Base-by-base conservation (phyloP, 495 filamentous ascomycete species). In the Xanthoparmelia taractica region DNA sequence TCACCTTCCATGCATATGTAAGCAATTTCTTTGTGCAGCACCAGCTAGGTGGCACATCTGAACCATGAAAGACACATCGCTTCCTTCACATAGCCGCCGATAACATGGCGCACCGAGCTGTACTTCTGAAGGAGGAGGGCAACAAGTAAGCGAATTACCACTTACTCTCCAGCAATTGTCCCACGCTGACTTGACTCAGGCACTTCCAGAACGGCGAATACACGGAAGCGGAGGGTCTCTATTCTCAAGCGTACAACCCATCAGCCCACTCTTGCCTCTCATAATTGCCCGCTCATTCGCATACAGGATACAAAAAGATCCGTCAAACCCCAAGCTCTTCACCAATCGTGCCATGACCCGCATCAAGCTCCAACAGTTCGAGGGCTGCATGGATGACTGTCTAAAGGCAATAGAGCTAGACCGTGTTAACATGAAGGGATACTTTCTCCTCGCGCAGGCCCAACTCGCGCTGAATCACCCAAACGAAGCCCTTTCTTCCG, bases 301-400 rank as follows among this genome's bases (percentile, higher is more conserved):
- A 64, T 38, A 43, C 52, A 82, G 79, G 41, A 81, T 82, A 60
- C 71, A 72, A 56, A 79, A 79, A 67, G 75, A 81, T 61, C 71
- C 80, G 4, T 66, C 65, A 52, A 78, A 81, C 59, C 72, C 80
- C 31, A 77, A 75, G 34, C 78, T 81, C 71, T 82, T 81, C 78
- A 95, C 93, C 36, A 98, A 98, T 77, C 88, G 94, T 58, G 89
- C 93, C 47, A 87, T 96, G 73, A 85, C 90, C 15, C 87, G 92
- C 50, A 77, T 94, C 50, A 85, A 84, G 69, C 80, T 95, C n/a
- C 70, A 73, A 37, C 78, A 79, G 68, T 92, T 85, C 81, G 80
- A 88, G n/a, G 80, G 73, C n/a, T 91, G 87, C 36, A 86, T 96
- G 66, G 79, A 84, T 43, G 94, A 97, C 74, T 92, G 92, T 67